phyloP scores from a whole-genome alignment of 2,329 filamentous ascomycete genomes.

The Cladosporium sp. region DNA sequence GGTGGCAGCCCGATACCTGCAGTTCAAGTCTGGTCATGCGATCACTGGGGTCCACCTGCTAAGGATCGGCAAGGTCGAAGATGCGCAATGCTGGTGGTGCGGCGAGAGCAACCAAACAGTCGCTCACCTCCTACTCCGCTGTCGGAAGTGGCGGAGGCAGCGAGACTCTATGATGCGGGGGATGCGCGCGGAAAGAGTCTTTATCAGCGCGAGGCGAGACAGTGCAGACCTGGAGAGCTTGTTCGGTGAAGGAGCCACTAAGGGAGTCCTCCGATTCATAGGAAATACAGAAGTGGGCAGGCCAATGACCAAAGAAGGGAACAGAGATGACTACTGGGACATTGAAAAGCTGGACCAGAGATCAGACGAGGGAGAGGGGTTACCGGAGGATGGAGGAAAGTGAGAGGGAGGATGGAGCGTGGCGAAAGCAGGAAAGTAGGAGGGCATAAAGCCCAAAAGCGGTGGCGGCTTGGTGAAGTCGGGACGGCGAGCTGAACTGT shows the following conservation, averaged over 20 bases:
- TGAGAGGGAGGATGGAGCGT: background rate
- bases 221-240: background rate
- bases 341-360: background rate
- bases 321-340: background rate
- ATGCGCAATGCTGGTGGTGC: no score
- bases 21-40: conserved; percentile 5
- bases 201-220: conserved; percentile 4
- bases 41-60: conserved; percentile 2
- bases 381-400: background rate
- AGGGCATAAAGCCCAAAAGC: no score
- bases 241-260: background rate
- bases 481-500: background rate
- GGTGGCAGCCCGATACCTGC: conserved; percentile 3
- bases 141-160: conserved; percentile 5
- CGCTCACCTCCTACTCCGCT: conserved; percentile 10
- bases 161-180: conserved; percentile 2
- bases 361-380: background rate
- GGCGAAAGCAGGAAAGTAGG: background rate
- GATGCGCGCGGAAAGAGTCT: background rate
- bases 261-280: conserved; percentile 2
- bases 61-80: background rate
- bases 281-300: conserved; percentile 5
- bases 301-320: background rate
- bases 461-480: no score
- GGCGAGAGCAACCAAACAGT: no score